Evolutionary conservation across 306 rosid genomes (phyloP).

Genomic region (Trifolium subterraneum): DNA sequence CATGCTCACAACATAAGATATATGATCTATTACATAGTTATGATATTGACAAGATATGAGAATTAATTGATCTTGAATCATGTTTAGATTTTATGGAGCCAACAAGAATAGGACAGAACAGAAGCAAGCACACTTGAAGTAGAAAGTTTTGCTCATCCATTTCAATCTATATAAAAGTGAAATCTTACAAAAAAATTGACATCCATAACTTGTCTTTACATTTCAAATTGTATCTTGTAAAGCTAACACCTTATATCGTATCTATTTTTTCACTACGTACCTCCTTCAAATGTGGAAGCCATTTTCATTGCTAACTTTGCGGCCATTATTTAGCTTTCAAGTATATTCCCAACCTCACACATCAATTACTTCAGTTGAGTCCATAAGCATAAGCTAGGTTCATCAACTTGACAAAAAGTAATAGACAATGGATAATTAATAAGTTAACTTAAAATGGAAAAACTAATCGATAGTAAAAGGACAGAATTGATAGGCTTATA

Average conservation of each 20-base stretch:
- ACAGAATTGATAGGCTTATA: too few species aligned
- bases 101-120: slow-evolving; percentile 16
- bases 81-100: slow-evolving; percentile 29
- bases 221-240: not conserved
- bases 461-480: too few species aligned
- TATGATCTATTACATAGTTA: not conserved
- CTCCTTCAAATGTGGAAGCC: not conserved
- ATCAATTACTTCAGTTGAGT: not conserved
- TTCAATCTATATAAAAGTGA: not conserved
- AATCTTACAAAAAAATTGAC: slow-evolving; percentile 3
- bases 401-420: not conserved
- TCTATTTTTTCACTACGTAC: not conserved
- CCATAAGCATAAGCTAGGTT: not conserved
- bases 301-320: slow-evolving; percentile 8
- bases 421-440: too few species aligned
- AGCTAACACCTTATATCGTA: slow-evolving; percentile 8
- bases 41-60: not conserved
- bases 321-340: not conserved
- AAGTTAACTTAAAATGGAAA: too few species aligned
- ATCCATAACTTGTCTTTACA: slow-evolving; percentile 19
- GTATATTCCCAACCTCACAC: not conserved
- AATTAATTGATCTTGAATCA: slow-evolving; percentile 5
- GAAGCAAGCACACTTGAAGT: not conserved
- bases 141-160: not conserved
- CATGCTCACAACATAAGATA: not conserved